Base-by-base conservation (phyloP, 2,329 filamentous ascomycete genomes). In the Aspergillus awamori region DNA sequence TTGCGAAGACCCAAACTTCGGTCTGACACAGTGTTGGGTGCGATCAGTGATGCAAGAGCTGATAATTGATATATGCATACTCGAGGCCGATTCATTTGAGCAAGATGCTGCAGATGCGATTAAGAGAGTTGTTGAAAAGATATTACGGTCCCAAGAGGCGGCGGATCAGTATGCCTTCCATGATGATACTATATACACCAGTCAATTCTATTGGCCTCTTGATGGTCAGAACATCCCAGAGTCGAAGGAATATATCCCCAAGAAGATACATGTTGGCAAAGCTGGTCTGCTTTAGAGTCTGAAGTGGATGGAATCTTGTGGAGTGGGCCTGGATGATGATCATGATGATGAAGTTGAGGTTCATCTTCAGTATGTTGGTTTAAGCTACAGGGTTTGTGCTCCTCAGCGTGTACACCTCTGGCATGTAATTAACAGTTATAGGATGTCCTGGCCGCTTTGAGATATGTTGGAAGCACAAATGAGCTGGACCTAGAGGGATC, bases 361-460 rank as follows among this genome's bases (percentile, higher is more conserved):
- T 26, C 68, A 74, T 28, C 67, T 75, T 55, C 74, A 77, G 47
- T 74, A 74, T 10, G 64, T 68, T 1, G 70, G 69, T 1, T 54
- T 77, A 24, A 77, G 76, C 43, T 75, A 75, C 59, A 67, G 69
- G 15, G 74, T 69, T 52, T 28, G 53, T 6, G 5, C 11, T 47
- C 28, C 41, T 62, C 53, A 53, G 3, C 3, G 4, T n/a, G 10
- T 22, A 24, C 11, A 15, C 7, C 4, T 5, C 43, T 13, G 24
- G 5, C 20, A 1, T 26, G 28, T 47, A 22, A n/a, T 4, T 47
- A 26, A 47, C 13, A 7, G 11, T 2, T 39, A 15, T 28, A 69
- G 65, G 67, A 78, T 60, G 64, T 76, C 20, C 70, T 74, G 63
- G 66, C 72, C 5, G 64, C 71, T 2, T 70, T 75, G 67, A 77